Evolutionary conservation across 305 asterid species (phyloP).

Genomic region (Stenogyne calaminthoides): DNA sequence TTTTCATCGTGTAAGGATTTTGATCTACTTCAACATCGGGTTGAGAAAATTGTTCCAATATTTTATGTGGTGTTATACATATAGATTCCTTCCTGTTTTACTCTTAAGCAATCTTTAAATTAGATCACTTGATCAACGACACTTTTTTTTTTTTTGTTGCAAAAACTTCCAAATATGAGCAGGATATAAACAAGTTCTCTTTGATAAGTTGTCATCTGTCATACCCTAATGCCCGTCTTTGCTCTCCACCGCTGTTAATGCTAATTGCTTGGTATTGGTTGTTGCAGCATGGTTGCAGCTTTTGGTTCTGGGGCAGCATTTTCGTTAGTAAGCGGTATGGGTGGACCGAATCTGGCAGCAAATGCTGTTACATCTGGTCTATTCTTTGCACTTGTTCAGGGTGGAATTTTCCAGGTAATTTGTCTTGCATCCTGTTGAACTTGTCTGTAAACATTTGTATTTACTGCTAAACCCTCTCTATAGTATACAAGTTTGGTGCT

Average conservation of each 20-base stretch:
- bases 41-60: neutral
- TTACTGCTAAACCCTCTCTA: neutral
- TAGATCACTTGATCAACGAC: neutral
- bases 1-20: neutral
- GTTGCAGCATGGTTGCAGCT: constrained; percentile 92
- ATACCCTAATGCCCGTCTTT: neutral
- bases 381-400: constrained; percentile 88
- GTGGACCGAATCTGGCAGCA: constrained; percentile 73
- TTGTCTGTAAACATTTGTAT: neutral
- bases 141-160: neutral
- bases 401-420: constrained; percentile 89
- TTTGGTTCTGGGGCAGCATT: constrained; percentile 95
- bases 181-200: neutral
- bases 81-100: neutral
- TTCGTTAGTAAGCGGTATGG: constrained; percentile 83
- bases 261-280: constrained; percentile 26
- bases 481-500: too few species aligned
- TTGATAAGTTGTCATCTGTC: neutral
- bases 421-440: constrained; percentile 5
- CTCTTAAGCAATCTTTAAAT: neutral
- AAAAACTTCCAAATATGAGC: neutral
- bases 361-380: constrained; percentile 81
- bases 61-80: neutral
- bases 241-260: neutral
- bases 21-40: constrained; percentile 9